Base-by-base conservation (phyloP, 345 rosid genomes). In the Arabis alpina region DNA sequence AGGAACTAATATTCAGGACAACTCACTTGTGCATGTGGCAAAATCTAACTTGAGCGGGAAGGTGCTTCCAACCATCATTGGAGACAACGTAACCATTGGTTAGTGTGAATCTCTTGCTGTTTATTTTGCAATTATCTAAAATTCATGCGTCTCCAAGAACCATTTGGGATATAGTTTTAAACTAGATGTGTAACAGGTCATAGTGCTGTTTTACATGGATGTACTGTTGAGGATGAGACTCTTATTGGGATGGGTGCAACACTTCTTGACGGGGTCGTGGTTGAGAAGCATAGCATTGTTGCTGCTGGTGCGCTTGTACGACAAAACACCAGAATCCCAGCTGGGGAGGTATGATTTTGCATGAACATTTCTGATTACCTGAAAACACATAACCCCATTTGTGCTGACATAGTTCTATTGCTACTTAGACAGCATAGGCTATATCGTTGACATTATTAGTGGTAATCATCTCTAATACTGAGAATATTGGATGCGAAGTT, bases 11-110 rank as follows among this genome's bases (percentile, higher is more conserved):
- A 91, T 89, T 82, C 99, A 94, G 69, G 99, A 94, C 77, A 91
- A 94, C 76, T 89, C 99, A 27, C 94, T 94, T 71, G 95, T 94
- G 76, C 96, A 91, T 63, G 97, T 91, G 48, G 99, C 95, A 45
- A 94, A 94, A 78, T 86, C 99, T 66, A 91, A 91, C 80, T 77
- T 93, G 61, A 85, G 91, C 64, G 99, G 99, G 55, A 94, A 89
- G 78, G 99, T 88, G 66, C 81, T 82, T 50, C 90, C 97, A 51
- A 91, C 91, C 36, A 82, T 67, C 63, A 84, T 91, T 16, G 96
- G 99, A n/a, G 91, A 94, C 83, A 91, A 88, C 83, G 97, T 94
- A 48, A 94, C 96, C 41, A 83, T 94, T 62, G 99, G 96, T 94
- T 74, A 83, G 96, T 70, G n/a, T 43, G 30, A 70, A 55, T 9